Percentiles rank a stretch among this genome's conserved stretches.
Conservation (phyloP, 1,284 basidiomycete species). For the Sporisorium graminicola region DNA sequence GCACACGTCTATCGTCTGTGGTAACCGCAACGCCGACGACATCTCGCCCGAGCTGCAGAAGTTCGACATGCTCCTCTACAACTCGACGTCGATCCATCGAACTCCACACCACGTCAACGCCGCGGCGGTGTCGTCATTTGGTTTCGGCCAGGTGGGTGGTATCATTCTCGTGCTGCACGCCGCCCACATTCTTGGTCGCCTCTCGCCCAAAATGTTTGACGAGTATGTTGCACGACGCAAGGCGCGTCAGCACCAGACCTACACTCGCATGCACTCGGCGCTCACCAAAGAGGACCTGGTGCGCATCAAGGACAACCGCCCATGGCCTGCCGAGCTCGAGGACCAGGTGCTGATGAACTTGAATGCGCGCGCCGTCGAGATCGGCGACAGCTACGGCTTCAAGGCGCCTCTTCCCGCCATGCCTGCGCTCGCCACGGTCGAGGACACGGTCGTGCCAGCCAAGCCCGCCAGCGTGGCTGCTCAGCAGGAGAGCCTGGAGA, state of each 20-base stretch:
- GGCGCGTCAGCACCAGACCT: constrained; percentile 60
- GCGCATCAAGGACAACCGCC: constrained; percentile 93
- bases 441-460: constrained; percentile 37
- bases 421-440: constrained; percentile 46
- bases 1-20: constrained; percentile 88
- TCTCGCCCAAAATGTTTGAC: constrained; percentile 81
- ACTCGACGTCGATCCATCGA: constrained; percentile 84
- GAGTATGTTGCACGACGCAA: constrained; percentile 75
- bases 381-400: constrained; percentile 61
- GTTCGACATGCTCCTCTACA: constrained; percentile 93
- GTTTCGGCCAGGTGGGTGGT: constrained; percentile 95
- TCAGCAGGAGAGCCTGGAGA: constrained; percentile 55
- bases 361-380: constrained; percentile 76
- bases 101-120: constrained; percentile 64
- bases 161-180: constrained; percentile 89
- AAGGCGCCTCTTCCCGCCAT: constrained; percentile 55
- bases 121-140: constrained; percentile 83
- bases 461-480: constrained; percentile 53
- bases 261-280: constrained; percentile 65
- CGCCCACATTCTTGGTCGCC: constrained; percentile 86
- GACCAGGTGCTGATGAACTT: constrained; percentile 90
- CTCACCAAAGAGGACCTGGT: constrained; percentile 73
- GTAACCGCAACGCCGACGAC: constrained; percentile 83
- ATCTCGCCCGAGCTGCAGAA: constrained; percentile 91
- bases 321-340: constrained; percentile 89